phyloP scores from a whole-genome alignment of 495 filamentous ascomycete species.

The Aspergillus cristatus region DNA sequence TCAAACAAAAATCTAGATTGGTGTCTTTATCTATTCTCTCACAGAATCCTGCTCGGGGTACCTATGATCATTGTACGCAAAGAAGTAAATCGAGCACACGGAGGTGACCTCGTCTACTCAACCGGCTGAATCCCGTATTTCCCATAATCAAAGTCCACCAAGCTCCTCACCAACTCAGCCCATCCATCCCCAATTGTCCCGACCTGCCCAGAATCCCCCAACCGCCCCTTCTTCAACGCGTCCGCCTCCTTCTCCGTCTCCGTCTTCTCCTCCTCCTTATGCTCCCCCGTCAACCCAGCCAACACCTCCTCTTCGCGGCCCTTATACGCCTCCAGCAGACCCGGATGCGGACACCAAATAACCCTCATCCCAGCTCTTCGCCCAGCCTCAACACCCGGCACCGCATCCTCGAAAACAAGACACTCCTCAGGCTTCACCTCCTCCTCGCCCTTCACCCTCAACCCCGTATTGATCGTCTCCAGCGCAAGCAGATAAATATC shows the following conservation, averaged over 20 bases:
- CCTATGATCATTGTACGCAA: too few relatives aligned
- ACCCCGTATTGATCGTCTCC: conserved; percentile 66
- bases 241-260: conserved; percentile 35
- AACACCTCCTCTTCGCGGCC: conserved; percentile 76
- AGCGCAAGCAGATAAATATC: conserved; percentile 92
- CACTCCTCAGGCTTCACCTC: conserved; percentile 79
- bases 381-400: conserved; percentile 86
- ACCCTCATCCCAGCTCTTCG: conserved; percentile 91
- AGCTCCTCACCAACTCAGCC: conserved; percentile 49
- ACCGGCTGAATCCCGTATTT: conserved; percentile 52
- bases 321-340: conserved; percentile 61
- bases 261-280: conserved; percentile 46
- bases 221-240: conserved; percentile 32
- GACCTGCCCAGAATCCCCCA: conserved; percentile 16
- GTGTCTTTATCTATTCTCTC: too few relatives aligned
- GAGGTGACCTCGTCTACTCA: too few relatives aligned
- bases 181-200: conserved; percentile 62
- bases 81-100: too few relatives aligned
- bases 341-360: conserved; percentile 83
- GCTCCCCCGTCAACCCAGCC: conserved; percentile 66
- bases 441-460: conserved; percentile 49
- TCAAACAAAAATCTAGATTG: too few relatives aligned
- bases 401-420: conserved; percentile 91
- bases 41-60: too few relatives aligned
- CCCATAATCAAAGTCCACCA: conserved; percentile 66